Percentiles rank a stretch among this genome's conserved stretches.
Evolutionary conservation across 2,329 filamentous ascomycete species (phyloP).

Genomic region (Podosphaera leucotricha): DNA sequence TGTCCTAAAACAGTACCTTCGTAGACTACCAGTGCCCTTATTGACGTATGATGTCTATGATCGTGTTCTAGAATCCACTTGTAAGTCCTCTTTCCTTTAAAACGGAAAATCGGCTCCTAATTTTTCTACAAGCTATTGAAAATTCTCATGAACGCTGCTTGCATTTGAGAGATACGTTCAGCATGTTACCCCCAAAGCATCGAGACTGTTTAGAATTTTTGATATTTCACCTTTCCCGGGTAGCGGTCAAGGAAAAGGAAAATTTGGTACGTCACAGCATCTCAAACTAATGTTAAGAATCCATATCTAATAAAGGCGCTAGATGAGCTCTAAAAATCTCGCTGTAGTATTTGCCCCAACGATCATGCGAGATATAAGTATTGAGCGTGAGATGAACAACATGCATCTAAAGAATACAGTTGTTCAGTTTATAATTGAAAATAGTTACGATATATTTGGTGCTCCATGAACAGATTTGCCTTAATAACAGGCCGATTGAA

Average conservation of each 20-base stretch:
- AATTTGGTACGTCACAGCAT: constrained; percentile 41
- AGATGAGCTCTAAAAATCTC: constrained; percentile 92
- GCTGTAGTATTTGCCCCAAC: constrained; percentile 95
- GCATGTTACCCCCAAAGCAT: constrained; percentile 60
- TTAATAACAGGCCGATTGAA: not conserved
- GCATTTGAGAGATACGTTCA: constrained; percentile 50
- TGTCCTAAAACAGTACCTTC: constrained; percentile 91
- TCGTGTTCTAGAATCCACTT: constrained; percentile 54
- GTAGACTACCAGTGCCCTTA: constrained; percentile 69
- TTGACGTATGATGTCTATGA: constrained; percentile 90
- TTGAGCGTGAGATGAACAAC: constrained; percentile 89
- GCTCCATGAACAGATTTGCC: not conserved
- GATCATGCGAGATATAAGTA: constrained; percentile 75
- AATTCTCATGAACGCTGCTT: constrained; percentile 43
- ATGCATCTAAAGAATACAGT: constrained; percentile 83
- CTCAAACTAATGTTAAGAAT: not conserved
- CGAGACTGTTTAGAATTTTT: constrained; percentile 80
- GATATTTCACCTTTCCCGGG: constrained; percentile 75
- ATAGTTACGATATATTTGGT: constrained; percentile 58
- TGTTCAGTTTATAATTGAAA: constrained; percentile 81
- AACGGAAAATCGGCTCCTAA: constrained; percentile 9
- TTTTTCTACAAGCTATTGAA: constrained; percentile 27
- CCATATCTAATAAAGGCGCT: constrained; percentile 9
- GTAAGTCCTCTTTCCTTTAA: constrained; percentile 23
- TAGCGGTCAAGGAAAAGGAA: constrained; percentile 59